These are phyloP conservation scores for Croton laevigatus DNA, from an alignment of 441 rosid species.

Conservation along the genomic window DNA sequence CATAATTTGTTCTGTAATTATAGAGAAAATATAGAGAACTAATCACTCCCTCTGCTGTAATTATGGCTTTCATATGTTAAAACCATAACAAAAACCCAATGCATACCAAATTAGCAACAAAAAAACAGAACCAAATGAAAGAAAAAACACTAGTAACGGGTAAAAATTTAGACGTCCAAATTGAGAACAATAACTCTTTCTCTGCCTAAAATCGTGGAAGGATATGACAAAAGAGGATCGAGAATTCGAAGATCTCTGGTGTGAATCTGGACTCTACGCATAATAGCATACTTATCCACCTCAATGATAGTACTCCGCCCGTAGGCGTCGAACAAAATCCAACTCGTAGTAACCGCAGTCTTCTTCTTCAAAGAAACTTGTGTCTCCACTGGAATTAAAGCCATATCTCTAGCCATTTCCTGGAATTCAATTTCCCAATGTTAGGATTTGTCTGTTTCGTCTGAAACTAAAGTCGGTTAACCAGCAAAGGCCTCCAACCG, in stretches of 20 bases:
- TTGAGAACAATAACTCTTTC: constrained; percentile 94
- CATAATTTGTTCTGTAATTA: no score
- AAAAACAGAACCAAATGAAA: not conserved
- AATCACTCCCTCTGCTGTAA: constrained; percentile 87
- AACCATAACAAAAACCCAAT: constrained; percentile 1
- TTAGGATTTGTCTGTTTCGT: no score
- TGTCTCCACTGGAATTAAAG: constrained; percentile 12
- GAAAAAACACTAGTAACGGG: not conserved
- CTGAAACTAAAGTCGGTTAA: not conserved
- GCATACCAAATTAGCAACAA: not conserved
- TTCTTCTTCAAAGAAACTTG: constrained; percentile 46
- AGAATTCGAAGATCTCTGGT: constrained; percentile 96
- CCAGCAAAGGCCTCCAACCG: not conserved
- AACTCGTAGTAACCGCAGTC: constrained; percentile 52
- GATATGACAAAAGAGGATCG: constrained; percentile 88
- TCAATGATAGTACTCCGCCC: constrained; percentile 56
- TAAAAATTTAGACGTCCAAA: constrained; percentile 55
- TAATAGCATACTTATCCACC: constrained; percentile 77
- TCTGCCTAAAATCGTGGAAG: constrained; percentile 91
- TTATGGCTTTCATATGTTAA: constrained; percentile 95
- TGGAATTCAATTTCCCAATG: not conserved
- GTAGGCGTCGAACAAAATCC: constrained; percentile 41
- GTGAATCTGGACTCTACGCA: constrained; percentile 95
- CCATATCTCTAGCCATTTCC: not conserved
- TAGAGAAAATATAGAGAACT: constrained; percentile 2